phyloP scores from a whole-genome alignment of 345 rosid species.

The Aurinia saxatilis region DNA sequence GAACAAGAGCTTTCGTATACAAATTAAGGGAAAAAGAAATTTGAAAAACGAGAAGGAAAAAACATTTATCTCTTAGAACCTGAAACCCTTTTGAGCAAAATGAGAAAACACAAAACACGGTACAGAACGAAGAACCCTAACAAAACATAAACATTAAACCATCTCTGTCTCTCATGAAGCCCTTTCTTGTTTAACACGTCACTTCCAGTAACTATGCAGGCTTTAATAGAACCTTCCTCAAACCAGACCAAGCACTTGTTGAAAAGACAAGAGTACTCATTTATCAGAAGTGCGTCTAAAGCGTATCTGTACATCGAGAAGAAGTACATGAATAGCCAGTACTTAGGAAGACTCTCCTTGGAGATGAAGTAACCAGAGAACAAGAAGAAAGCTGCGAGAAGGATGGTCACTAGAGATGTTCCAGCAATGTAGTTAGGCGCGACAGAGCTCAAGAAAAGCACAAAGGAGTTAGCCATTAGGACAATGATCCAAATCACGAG shows the following conservation, averaged over 20 bases:
- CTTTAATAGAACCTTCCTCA: slow-evolving; percentile 41
- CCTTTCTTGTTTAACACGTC: slow-evolving; percentile 67
- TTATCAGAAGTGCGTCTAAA: slow-evolving; percentile 75
- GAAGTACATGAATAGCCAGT: slow-evolving; percentile 92
- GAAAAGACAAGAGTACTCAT: slow-evolving; percentile 77
- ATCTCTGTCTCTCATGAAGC: slow-evolving; percentile 51
- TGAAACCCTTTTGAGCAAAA: slow-evolving; percentile 66
- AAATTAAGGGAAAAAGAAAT: no score
- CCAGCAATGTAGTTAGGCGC: slow-evolving; percentile 93
- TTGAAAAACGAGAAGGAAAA: not conserved
- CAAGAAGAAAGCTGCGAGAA: slow-evolving; percentile 77
- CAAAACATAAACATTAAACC: slow-evolving; percentile 71
- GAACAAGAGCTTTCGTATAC: no score
- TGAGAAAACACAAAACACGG: slow-evolving; percentile 69
- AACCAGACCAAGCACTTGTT: slow-evolving; percentile 66
- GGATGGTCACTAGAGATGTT: slow-evolving; percentile 64
- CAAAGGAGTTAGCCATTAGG: slow-evolving; percentile 86
- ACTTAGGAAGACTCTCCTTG: slow-evolving; percentile 68
- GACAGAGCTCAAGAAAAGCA: slow-evolving; percentile 75
- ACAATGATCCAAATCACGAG: slow-evolving; percentile 71
- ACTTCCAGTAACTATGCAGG: slow-evolving; percentile 63
- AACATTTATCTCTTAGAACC: slow-evolving; percentile 41
- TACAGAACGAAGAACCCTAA: slow-evolving; percentile 78
- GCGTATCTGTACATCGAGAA: slow-evolving; percentile 92
- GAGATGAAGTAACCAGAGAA: slow-evolving; percentile 95